Conservation (phyloP, 306 rosid species). For the Vigna reflexopilosa region DNA sequence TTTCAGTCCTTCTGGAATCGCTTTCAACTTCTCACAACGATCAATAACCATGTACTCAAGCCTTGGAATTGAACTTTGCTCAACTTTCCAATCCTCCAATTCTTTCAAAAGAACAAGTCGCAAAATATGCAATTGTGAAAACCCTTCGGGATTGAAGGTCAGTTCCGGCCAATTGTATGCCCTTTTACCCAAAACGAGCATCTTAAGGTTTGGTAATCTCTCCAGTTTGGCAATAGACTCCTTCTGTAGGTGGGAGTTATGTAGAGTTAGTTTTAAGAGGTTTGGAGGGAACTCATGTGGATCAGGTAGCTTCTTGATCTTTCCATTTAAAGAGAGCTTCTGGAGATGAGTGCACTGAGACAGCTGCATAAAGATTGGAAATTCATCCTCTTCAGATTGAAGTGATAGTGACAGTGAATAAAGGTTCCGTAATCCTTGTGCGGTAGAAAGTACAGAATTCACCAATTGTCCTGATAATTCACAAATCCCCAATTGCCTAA, state of each 20-base stretch:
- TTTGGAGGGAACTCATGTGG: slow-evolving; percentile 59
- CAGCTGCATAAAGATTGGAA: slow-evolving; percentile 56
- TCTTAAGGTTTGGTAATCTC: slow-evolving; percentile 52
- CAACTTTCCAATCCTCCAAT: slow-evolving; percentile 60
- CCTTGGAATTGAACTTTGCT: slow-evolving; percentile 43
- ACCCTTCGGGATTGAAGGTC: slow-evolving; percentile 52
- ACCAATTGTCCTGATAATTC: slow-evolving; percentile 48
- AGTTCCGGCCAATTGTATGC: slow-evolving; percentile 50
- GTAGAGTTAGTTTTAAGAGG: slow-evolving; percentile 51
- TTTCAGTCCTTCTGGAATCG: slow-evolving; percentile 57
- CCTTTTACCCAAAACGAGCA: slow-evolving; percentile 53
- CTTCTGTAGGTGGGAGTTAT: slow-evolving; percentile 50
- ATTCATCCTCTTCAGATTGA: slow-evolving; percentile 54
- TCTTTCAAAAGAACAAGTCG: slow-evolving; percentile 51
- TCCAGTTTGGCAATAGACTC: slow-evolving; percentile 59
- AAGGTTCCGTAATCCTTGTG: slow-evolving; percentile 44
- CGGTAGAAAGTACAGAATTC: slow-evolving; percentile 43
- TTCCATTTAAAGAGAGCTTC: slow-evolving; percentile 56
- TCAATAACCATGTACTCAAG: slow-evolving; percentile 53
- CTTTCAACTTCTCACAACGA: slow-evolving; percentile 56
- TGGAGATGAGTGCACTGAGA: slow-evolving; percentile 52
- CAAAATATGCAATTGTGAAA: slow-evolving; percentile 48
- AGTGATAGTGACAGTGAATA: slow-evolving; percentile 53
- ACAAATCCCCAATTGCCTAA: slow-evolving; percentile 54
- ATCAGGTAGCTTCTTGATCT: slow-evolving; percentile 53